Conservation (phyloP, 2,329 filamentous ascomycete genomes). For the Aspergillus spinulosporus region DNA sequence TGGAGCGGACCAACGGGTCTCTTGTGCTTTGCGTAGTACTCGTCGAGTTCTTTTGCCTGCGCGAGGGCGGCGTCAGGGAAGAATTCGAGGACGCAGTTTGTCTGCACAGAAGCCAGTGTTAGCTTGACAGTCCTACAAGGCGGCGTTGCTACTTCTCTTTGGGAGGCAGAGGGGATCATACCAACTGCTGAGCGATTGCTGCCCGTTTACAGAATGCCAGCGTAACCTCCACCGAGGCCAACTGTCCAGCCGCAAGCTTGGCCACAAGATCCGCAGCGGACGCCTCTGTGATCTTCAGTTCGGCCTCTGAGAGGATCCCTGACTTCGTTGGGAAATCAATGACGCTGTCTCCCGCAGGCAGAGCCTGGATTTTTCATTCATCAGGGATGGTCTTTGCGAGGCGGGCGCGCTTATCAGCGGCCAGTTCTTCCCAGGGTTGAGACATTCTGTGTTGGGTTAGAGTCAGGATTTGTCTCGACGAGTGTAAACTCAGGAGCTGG, state of each 20-base stretch:
- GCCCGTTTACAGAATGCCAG: conserved; percentile 27
- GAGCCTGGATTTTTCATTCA: not conserved
- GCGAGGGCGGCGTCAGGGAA: conserved; percentile 56
- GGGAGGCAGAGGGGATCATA: conserved; percentile 2
- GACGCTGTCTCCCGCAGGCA: not conserved
- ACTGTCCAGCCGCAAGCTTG: conserved; percentile 18
- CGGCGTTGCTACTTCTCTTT: not conserved
- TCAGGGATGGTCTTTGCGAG: not conserved
- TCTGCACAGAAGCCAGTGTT: conserved; percentile 4
- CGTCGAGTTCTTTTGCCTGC: conserved; percentile 53
- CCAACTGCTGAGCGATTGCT: conserved; percentile 25
- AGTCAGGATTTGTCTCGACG: too few relatives aligned
- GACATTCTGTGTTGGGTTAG: too few relatives aligned
- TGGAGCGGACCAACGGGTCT: conserved; percentile 63
- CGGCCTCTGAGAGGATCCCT: not conserved
- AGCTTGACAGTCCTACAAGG: not conserved
- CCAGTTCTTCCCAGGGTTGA: not conserved
- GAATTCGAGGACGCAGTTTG: conserved; percentile 28
- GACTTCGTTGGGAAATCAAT: not conserved
- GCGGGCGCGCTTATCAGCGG: not conserved
- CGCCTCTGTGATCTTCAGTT: not conserved
- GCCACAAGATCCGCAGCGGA: not conserved
- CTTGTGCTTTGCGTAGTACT: conserved; percentile 48
- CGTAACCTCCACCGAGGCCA: conserved; percentile 24
- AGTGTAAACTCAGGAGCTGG: too few relatives aligned